Percentiles rank a stretch among this genome's conserved stretches.
Conservation (phyloP, 2,329 filamentous ascomycete genomes). For the Fusarium denticulatum region DNA sequence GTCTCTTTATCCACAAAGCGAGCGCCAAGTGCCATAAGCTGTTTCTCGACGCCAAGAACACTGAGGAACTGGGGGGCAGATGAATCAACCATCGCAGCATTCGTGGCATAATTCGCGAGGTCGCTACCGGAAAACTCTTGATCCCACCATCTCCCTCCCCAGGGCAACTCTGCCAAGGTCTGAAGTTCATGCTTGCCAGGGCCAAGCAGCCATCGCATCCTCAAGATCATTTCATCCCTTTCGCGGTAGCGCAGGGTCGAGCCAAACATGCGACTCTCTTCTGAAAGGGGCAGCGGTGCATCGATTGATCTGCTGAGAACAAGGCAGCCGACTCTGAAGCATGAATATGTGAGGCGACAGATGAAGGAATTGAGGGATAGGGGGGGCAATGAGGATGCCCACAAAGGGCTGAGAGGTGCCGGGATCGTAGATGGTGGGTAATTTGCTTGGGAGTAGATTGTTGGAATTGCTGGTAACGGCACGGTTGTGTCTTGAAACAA, state of each 20-base stretch:
- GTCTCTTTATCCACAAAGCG: not conserved
- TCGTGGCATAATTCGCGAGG: not conserved
- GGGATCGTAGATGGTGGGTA: not conserved
- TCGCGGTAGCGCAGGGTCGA: not conserved
- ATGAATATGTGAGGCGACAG: not conserved
- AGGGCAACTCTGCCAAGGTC: not conserved
- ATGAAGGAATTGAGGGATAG: not conserved
- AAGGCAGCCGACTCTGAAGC: not conserved
- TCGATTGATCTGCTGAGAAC: not conserved
- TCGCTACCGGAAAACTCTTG: not conserved
- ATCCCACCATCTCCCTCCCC: not conserved
- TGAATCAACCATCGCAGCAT: not conserved
- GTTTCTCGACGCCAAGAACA: not conserved
- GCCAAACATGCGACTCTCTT: not conserved
- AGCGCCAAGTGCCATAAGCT: not conserved
- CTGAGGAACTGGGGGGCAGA: not conserved
- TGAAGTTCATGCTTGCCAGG: not conserved
- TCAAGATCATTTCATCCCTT: not conserved
- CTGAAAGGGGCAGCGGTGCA: not conserved
- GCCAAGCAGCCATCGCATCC: not conserved
- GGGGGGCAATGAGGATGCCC: not conserved
- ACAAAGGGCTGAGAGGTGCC: not conserved
- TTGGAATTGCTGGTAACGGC: not conserved
- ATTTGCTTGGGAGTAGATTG: not conserved
- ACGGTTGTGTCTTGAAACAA: not conserved